Conservation (phyloP, 805 yeast species). For the Starmerella tilneyi region DNA sequence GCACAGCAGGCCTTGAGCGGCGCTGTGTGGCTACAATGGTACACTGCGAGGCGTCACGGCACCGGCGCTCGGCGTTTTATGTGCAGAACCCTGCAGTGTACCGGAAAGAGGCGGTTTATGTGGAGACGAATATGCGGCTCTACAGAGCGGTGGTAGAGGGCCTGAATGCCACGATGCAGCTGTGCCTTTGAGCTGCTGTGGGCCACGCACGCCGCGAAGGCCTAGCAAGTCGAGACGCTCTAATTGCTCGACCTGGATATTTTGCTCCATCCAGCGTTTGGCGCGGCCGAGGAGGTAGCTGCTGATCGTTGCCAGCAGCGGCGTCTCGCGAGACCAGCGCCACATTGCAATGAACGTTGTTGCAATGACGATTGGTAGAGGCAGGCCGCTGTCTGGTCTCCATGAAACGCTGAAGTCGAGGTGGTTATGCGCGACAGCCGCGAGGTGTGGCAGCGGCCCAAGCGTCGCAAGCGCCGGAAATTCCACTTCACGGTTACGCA, state of each 20-base stretch:
- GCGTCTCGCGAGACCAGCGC: constrained; percentile 13
- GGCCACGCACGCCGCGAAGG: neutral
- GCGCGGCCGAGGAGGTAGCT: neutral
- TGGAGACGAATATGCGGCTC: constrained; percentile 10
- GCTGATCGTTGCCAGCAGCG: neutral
- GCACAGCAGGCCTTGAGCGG: constrained; percentile 23
- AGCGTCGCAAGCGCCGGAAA: constrained; percentile 7
- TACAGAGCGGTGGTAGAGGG: constrained; percentile 3
- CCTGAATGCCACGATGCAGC: constrained; percentile 16
- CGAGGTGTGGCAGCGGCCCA: neutral
- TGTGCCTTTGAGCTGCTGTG: constrained; percentile 13
- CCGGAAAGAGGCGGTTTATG: neutral
- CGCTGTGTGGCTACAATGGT: constrained; percentile 19
- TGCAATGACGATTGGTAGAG: constrained; percentile 4
- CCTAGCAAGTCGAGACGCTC: neutral
- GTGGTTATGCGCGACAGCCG: neutral
- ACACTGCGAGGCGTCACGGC: constrained; percentile 15
- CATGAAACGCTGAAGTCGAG: neutral
- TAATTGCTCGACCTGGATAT: constrained; percentile 3
- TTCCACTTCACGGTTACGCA: neutral
- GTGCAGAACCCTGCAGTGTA: neutral
- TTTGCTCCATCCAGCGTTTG: constrained; percentile 7
- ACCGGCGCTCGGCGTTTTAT: neutral
- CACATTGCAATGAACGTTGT: constrained; percentile 14
- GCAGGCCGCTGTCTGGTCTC: neutral